Base-by-base conservation (phyloP, 257 asterid species). In the Haberlea rhodopensis region DNA sequence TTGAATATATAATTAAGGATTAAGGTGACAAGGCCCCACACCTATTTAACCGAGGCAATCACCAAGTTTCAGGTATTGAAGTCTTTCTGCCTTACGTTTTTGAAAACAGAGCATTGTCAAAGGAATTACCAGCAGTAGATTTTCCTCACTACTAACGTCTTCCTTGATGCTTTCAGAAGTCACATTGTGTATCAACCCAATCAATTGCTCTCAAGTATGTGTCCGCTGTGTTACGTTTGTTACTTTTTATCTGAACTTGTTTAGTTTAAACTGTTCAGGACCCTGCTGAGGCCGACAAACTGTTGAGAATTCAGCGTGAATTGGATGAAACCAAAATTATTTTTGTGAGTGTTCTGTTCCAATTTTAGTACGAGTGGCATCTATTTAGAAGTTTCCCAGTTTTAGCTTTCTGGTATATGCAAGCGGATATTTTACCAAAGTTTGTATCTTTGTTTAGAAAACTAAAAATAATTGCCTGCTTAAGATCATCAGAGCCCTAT, bases 261-360 rank as follows among this genome's bases (percentile, higher is more conserved):
- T 69, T 23, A 45, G 40, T 37, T 66, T 16, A 13, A 28, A 64
- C 58, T 68, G 45, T 74, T 53, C 72, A 91, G 96, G 96, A 91
- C 68, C 98, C 96, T 63, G 95, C 98, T 19, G 96, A 91, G 80
- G 98, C 96, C 61, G 96, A 91, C 85, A 89, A 91, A 83, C 86
- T 89, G 71, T 75, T 91, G 78, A 85, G 72, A 74, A 91, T 91
- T 77, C 96, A 91, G 76, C 74, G 95, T 80, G 98, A 88, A 76
- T 78, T 91, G 85, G 96, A 88, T 74, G 96, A 91, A 78, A 91
- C 98, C 16, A 88, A 91, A 85, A 88, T 91, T 73, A 91, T 91
- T 71, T 96, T 91, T 56, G 97, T 88, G 77, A 84, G 91, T 68
- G n/a, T 26, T 70, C 60, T 73, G 55, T 48, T 72, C 43, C 29